These are phyloP conservation scores for Colletotrichum godetiae DNA, from an alignment of 2,329 filamentous ascomycete species.

Conservation along the genomic window DNA sequence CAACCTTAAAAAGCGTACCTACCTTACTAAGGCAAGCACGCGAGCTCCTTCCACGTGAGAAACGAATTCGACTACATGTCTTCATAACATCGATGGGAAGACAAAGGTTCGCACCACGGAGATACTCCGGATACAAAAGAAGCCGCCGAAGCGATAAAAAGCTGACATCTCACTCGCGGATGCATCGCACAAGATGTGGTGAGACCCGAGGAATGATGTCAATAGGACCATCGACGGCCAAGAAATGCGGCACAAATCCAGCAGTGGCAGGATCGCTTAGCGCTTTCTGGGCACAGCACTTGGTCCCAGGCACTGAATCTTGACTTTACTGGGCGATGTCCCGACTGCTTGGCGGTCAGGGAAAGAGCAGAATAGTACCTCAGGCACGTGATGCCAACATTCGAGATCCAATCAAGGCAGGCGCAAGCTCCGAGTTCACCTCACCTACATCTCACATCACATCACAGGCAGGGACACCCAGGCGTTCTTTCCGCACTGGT, in stretches of 20 bases:
- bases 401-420: neutral
- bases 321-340: slow-evolving; percentile 17
- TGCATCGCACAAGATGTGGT: too few species aligned
- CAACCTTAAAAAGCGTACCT: neutral
- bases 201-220: neutral
- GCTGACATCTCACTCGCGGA: neutral
- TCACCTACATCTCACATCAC: neutral
- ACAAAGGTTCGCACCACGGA: neutral
- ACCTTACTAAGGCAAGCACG: neutral
- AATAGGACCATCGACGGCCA: slow-evolving; percentile 14
- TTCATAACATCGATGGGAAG: neutral
- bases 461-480: neutral
- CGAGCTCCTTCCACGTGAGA: neutral
- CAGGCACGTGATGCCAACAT: neutral
- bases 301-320: slow-evolving; percentile 1
- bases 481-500: neutral
- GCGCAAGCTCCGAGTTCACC: neutral
- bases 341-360: neutral
- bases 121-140: neutral
- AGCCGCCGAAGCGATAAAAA: neutral
- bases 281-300: slow-evolving; percentile 17
- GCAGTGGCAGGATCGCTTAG: neutral
- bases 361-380: neutral
- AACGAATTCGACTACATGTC: neutral
- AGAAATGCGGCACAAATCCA: slow-evolving; percentile 17